A percentile compares a stretch with the other conserved stretches of the same genome.
phyloP scores from a whole-genome alignment of 176 grass and related monocot genomes.

The Triticum urartu region DNA sequence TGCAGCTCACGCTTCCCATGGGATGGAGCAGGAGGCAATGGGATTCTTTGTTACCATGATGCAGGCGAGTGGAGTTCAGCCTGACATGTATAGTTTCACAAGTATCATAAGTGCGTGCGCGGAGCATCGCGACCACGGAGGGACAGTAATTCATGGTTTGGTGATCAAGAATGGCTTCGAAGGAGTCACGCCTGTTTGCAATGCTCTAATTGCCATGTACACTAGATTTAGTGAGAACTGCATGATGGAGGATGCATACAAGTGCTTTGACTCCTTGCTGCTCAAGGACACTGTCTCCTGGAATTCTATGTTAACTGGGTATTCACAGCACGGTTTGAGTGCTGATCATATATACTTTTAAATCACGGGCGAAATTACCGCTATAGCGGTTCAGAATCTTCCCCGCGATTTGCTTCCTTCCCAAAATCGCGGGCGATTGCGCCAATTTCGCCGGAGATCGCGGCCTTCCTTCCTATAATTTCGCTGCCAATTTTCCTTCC shows the following conservation, averaged over 20 bases:
- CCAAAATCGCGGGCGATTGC: no score
- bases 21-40: conserved; percentile 18
- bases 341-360: no score
- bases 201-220: conserved; percentile 66
- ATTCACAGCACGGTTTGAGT: conserved; percentile 47
- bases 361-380: no score
- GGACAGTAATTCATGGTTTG: conserved; percentile 44
- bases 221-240: conserved; percentile 22
- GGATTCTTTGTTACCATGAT: conserved; percentile 50
- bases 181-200: conserved; percentile 40
- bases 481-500: no score
- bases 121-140: conserved; percentile 9
- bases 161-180: conserved; percentile 48
- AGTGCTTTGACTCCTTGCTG: conserved; percentile 39
- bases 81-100: conserved; percentile 67
- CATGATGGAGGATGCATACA: conserved; percentile 58
- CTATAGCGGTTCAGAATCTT: no score
- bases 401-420: no score
- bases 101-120: conserved; percentile 54
- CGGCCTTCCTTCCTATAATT: no score
- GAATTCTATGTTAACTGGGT: conserved; percentile 65
- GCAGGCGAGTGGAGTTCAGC: conserved; percentile 23
- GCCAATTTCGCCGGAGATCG: no score
- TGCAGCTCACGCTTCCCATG: conserved; percentile 43
- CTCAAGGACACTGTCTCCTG: conserved; percentile 56